These are phyloP conservation scores for Pachysandra terminalis DNA, from an alignment of 164 flowering plant species.

Conservation along the genomic window DNA sequence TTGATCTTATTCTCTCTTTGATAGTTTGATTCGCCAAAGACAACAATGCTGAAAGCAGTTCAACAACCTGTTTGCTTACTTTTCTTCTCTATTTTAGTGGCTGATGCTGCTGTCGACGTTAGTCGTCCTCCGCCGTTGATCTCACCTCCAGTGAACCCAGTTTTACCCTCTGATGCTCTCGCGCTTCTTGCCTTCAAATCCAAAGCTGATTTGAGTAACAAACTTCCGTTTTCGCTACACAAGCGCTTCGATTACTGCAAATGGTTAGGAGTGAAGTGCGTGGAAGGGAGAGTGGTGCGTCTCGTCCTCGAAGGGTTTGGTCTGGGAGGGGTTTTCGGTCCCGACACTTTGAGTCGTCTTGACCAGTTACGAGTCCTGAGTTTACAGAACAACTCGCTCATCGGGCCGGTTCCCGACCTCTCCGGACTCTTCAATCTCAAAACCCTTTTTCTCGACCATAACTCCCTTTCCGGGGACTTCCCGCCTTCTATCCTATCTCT, in stretches of 20 bases:
- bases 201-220: conserved; percentile 45
- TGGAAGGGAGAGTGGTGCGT: conserved; percentile 36
- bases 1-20: too few relatives aligned
- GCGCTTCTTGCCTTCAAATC: conserved; percentile 62
- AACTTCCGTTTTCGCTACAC: conserved; percentile 38
- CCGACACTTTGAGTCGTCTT: conserved; percentile 46
- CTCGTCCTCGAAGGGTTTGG: conserved; percentile 39
- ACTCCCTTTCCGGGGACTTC: conserved; percentile 65
- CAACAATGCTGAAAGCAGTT: too few relatives aligned
- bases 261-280: conserved; percentile 72
- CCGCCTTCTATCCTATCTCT: conserved; percentile 63
- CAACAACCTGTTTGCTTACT: too few relatives aligned
- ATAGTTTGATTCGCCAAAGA: too few relatives aligned
- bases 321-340: conserved; percentile 52
- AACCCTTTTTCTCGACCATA: conserved; percentile 62
- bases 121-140: not conserved
- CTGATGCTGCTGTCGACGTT: not conserved
- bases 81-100: too few relatives aligned
- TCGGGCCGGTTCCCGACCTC: conserved; percentile 81
- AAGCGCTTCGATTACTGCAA: conserved; percentile 35
- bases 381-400: conserved; percentile 68
- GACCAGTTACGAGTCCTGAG: conserved; percentile 83
- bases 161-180: conserved; percentile 39
- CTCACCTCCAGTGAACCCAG: not conserved
- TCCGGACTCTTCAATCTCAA: conserved; percentile 62